Conservation (phyloP, 2,329 filamentous ascomycete species). For the Alternaria sp. region DNA sequence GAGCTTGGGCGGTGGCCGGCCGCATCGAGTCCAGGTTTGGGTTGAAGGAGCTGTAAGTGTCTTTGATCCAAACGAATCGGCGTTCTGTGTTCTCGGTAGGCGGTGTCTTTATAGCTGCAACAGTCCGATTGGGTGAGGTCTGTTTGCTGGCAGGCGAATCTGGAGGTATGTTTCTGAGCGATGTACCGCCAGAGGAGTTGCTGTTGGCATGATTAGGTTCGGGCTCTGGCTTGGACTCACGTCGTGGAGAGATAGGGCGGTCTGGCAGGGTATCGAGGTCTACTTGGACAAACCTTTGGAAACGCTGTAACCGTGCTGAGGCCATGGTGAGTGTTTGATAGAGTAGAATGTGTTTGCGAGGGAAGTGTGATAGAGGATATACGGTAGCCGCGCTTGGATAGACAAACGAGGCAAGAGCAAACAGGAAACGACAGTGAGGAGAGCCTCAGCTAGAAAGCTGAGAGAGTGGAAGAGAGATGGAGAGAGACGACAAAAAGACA, state of each 20-base stretch:
- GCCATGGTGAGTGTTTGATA: slow-evolving; percentile 29
- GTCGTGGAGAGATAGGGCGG: slow-evolving; percentile 7
- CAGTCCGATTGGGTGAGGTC: background rate
- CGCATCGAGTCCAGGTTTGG: slow-evolving; percentile 25
- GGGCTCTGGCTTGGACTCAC: slow-evolving; percentile 1
- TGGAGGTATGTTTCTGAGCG: slow-evolving; percentile 15
- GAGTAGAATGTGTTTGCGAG: background rate
- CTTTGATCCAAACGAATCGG: slow-evolving; percentile 33
- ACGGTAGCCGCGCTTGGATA: slow-evolving; percentile 5
- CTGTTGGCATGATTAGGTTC: slow-evolving; percentile 13
- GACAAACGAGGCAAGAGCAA: slow-evolving; percentile 18
- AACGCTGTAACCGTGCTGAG: slow-evolving; percentile 33
- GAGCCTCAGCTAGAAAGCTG: background rate
- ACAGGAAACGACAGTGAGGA: background rate
- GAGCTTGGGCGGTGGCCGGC: slow-evolving; percentile 5
- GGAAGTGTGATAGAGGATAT: background rate
- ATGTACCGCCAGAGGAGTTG: slow-evolving; percentile 34
- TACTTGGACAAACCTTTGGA: slow-evolving; percentile 26
- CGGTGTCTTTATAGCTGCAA: background rate
- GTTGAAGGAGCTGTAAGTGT: slow-evolving; percentile 35
- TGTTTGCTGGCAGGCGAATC: slow-evolving; percentile 20
- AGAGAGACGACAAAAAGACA: background rate
- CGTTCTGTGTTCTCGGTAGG: slow-evolving; percentile 22
- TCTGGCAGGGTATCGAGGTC: slow-evolving; percentile 41
- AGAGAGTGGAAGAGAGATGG: background rate